Evolutionary conservation across 2,329 filamentous ascomycete species (phyloP).

Genomic region (Colletotrichum australisinense): DNA sequence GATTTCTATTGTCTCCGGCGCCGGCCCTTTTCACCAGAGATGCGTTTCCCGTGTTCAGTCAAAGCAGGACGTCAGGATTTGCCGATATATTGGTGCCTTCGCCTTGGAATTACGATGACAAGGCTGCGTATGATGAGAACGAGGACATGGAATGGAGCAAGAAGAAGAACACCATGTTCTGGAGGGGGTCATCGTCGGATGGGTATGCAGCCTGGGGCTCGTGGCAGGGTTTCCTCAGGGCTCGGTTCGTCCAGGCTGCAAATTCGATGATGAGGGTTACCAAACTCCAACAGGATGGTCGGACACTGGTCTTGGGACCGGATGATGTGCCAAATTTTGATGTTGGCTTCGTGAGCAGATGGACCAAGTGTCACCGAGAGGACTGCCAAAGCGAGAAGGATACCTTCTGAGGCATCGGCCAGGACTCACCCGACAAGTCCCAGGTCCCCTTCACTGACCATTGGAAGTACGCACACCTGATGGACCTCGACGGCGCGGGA

Average conservation of each 20-base stretch:
- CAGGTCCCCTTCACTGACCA: constrained; percentile 47
- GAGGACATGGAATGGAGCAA: constrained; percentile 57
- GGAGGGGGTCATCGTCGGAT: constrained; percentile 65
- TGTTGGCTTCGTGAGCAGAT: constrained; percentile 53
- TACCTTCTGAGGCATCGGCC: constrained; percentile 45
- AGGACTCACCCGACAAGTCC: constrained; percentile 36
- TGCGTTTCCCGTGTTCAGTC: constrained; percentile 66
- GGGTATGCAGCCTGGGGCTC: constrained; percentile 60
- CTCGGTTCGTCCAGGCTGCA: constrained; percentile 67
- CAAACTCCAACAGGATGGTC: constrained; percentile 26
- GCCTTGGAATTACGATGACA: constrained; percentile 48
- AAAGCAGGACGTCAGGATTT: constrained; percentile 65
- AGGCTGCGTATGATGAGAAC: constrained; percentile 50
- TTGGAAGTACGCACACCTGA: constrained; percentile 63
- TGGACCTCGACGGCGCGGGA: constrained; percentile 68
- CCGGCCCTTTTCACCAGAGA: constrained; percentile 42
- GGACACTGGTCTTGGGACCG: background rate
- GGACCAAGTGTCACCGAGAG: constrained; percentile 44
- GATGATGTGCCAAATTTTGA: constrained; percentile 38
- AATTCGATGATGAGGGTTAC: constrained; percentile 44
- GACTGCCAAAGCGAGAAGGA: constrained; percentile 46
- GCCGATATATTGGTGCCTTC: constrained; percentile 60
- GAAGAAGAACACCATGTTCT: constrained; percentile 62
- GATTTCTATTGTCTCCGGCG: constrained; percentile 59
- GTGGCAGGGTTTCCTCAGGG: constrained; percentile 70